Evolutionary conservation across 176 grass and related monocot species (phyloP).

Genomic region (Zea mays): DNA sequence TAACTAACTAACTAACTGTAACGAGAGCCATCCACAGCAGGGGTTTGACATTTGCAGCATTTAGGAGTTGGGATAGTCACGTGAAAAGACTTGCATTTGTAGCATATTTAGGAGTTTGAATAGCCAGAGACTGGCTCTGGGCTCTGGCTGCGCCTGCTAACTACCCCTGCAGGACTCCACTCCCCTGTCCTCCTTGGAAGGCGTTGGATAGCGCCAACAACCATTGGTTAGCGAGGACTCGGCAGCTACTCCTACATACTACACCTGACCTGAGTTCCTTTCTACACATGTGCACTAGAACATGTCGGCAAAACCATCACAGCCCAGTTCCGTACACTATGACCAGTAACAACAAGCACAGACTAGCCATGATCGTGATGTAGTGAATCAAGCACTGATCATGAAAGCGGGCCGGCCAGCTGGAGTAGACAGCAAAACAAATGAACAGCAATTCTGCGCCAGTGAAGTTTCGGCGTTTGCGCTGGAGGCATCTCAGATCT

Average conservation of each 20-base stretch:
- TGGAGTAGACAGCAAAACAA: constrained; percentile 47
- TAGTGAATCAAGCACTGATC: neutral
- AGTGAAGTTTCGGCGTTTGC: constrained; percentile 23
- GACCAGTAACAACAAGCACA: neutral
- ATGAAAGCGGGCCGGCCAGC: constrained; percentile 4
- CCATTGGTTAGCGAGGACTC: too few relatives aligned
- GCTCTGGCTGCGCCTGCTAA: neutral
- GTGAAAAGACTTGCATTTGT: too few relatives aligned
- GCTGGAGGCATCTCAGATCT: constrained; percentile 56
- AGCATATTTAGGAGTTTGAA: too few relatives aligned
- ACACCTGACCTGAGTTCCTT: too few relatives aligned
- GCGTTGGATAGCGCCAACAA: too few relatives aligned
- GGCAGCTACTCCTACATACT: too few relatives aligned
- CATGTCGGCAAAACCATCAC: neutral
- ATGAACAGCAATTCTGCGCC: constrained; percentile 45
- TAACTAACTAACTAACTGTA: too few relatives aligned
- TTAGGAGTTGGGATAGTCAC: too few relatives aligned
- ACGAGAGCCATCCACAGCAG: neutral
- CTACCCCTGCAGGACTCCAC: too few relatives aligned
- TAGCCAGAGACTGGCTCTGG: too few relatives aligned
- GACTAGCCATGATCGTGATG: neutral
- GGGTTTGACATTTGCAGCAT: neutral
- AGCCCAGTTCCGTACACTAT: neutral
- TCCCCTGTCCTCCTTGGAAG: too few relatives aligned
- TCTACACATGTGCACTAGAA: neutral